Percentiles rank a stretch among this genome's conserved stretches.
Evolutionary conservation across 2,329 filamentous ascomycete species (phyloP).

Genomic region (Plenodomus biglobosus): DNA sequence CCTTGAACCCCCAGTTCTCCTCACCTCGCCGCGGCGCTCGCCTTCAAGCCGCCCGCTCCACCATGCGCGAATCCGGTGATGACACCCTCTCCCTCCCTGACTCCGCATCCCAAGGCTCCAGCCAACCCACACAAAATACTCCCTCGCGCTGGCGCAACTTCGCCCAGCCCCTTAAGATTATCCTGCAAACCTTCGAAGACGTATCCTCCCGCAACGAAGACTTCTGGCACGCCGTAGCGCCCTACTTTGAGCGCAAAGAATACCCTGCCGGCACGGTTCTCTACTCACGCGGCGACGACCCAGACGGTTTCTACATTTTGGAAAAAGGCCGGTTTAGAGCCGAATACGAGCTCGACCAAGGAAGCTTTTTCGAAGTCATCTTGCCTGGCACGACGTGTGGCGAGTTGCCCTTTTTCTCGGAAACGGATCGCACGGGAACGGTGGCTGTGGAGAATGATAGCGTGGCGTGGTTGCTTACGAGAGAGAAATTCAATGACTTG

Average conservation of each 20-base stretch:
- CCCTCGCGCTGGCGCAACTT: slow-evolving; percentile 76
- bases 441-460: slow-evolving; percentile 80
- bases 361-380: slow-evolving; percentile 85
- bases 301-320: slow-evolving; percentile 85
- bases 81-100: slow-evolving; percentile 18
- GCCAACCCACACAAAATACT: slow-evolving; percentile 6
- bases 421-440: slow-evolving; percentile 83
- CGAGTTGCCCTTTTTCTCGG: slow-evolving; percentile 93
- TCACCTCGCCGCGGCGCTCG: slow-evolving; percentile 81
- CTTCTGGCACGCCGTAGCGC: slow-evolving; percentile 83
- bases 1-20: slow-evolving; percentile 60
- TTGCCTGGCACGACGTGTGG: slow-evolving; percentile 93
- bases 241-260: slow-evolving; percentile 72
- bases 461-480: slow-evolving; percentile 78
- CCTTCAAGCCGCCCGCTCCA: slow-evolving; percentile 73
- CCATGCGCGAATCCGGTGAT: slow-evolving; percentile 61
- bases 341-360: slow-evolving; percentile 89
- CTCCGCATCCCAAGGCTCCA: slow-evolving; percentile 4
- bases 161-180: slow-evolving; percentile 84
- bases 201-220: slow-evolving; percentile 85
- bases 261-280: slow-evolving; percentile 71
- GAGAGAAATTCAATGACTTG: slow-evolving; percentile 69
- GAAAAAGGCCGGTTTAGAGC: slow-evolving; percentile 86
- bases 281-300: slow-evolving; percentile 72
- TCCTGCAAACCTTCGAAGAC: slow-evolving; percentile 93